A percentile compares a stretch with the other conserved stretches of the same genome.
Conservation (phyloP, 2,329 filamentous ascomycete species). For the Coniochaeta hoffmannii region DNA sequence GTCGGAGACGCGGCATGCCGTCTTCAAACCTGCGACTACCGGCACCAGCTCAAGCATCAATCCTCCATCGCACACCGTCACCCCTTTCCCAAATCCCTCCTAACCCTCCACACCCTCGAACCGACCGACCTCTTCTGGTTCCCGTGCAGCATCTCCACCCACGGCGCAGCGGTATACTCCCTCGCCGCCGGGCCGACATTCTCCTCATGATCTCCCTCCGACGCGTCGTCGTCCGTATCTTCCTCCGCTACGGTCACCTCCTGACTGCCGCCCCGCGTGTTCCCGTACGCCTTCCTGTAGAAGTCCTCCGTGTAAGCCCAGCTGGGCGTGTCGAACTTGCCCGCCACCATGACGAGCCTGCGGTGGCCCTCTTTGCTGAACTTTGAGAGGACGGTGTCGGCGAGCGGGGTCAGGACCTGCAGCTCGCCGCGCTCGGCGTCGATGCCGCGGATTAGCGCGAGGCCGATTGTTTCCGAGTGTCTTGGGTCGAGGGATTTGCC, state of each 20-base stretch:
- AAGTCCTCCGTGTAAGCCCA: constrained; percentile 65
- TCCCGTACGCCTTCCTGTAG: constrained; percentile 28
- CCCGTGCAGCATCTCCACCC: constrained; percentile 51
- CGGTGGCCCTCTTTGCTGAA: constrained; percentile 29
- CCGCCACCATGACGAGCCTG: constrained; percentile 56
- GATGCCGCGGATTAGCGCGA: constrained; percentile 64
- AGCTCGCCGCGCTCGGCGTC: constrained; percentile 46
- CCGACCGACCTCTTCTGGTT: constrained; percentile 49
- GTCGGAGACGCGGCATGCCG: too few relatives aligned
- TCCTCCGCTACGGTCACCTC: constrained; percentile 25
- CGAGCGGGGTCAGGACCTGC: constrained; percentile 59
- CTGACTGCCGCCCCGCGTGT: constrained; percentile 15
- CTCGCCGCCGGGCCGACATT: constrained; percentile 7
- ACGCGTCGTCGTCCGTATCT: constrained; percentile 25
- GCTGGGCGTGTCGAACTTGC: constrained; percentile 59
- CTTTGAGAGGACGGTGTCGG: constrained; percentile 28
- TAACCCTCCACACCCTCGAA: constrained; percentile 55
- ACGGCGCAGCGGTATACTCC: constrained; percentile 35
- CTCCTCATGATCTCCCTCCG: constrained; percentile 20
- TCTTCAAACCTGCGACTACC: too few relatives aligned
- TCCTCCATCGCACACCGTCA: not conserved
- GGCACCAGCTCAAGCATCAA: too few relatives aligned
- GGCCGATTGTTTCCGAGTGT: constrained; percentile 51
- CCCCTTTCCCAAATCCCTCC: constrained; percentile 49
- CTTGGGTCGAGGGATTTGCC: constrained; percentile 52